Evolutionary conservation across 2,329 filamentous ascomycete genomes (phyloP).

Genomic region (Apiospora koreana): DNA sequence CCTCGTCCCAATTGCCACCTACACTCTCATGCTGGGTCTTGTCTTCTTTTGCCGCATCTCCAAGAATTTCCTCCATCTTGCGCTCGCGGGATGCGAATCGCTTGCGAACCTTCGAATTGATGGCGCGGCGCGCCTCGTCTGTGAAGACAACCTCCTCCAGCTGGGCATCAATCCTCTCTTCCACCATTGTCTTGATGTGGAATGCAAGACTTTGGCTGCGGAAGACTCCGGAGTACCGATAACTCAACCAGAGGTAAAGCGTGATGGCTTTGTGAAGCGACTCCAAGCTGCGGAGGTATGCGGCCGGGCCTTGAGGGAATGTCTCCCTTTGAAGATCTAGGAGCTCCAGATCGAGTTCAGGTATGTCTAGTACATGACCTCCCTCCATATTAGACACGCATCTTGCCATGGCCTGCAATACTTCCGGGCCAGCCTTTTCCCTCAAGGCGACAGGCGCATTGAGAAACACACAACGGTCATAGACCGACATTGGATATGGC

Average conservation of each 20-base stretch:
- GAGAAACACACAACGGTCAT: constrained; percentile 76
- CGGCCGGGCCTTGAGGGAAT: constrained; percentile 38
- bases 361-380: constrained; percentile 72
- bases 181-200: constrained; percentile 76
- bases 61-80: constrained; percentile 25
- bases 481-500: constrained; percentile 65
- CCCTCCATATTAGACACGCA: constrained; percentile 68
- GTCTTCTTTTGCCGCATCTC: constrained; percentile 10
- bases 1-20: constrained; percentile 34
- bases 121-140: constrained; percentile 36
- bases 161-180: constrained; percentile 70
- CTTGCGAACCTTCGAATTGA: constrained; percentile 26
- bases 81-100: constrained; percentile 18
- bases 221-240: constrained; percentile 82
- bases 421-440: constrained; percentile 44
- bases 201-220: constrained; percentile 73
- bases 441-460: constrained; percentile 66
- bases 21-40: constrained; percentile 22
- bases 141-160: constrained; percentile 58
- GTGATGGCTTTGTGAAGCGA: constrained; percentile 79
- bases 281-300: constrained; percentile 72
- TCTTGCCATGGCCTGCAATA: constrained; percentile 65
- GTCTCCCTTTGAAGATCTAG: constrained; percentile 63
- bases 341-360: constrained; percentile 69
- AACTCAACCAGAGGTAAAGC: constrained; percentile 90